These are phyloP conservation scores for Malus hybrid DNA, from an alignment of 331 rosid species.

Conservation along the genomic window DNA sequence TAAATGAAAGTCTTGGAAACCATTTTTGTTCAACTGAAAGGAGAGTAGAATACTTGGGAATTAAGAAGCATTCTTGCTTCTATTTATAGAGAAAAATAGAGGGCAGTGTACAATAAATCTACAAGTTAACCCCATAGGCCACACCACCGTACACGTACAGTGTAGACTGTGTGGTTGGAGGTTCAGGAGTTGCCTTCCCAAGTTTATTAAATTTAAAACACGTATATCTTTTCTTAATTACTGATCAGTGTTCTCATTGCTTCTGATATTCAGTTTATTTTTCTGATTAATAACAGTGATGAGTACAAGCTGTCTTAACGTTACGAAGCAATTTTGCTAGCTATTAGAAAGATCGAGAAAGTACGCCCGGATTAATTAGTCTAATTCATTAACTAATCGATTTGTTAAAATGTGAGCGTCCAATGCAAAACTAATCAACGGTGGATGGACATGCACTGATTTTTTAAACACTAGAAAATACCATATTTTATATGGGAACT, in stretches of 20 bases:
- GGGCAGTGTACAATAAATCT: background rate
- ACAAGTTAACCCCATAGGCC: background rate
- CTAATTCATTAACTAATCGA: too few relatives aligned
- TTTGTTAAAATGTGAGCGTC: too few relatives aligned
- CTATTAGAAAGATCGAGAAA: too few relatives aligned
- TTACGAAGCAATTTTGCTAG: too few relatives aligned
- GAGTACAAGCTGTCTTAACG: too few relatives aligned
- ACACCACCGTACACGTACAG: background rate
- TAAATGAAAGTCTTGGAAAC: constrained; percentile 21
- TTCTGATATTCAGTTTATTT: background rate
- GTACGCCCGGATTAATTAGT: too few relatives aligned
- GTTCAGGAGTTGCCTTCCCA: background rate
- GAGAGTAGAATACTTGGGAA: background rate
- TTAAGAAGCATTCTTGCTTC: background rate
- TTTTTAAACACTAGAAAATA: too few relatives aligned
- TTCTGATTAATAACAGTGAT: too few relatives aligned
- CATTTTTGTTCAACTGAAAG: constrained; percentile 12
- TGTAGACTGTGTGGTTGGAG: background rate
- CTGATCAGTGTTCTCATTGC: background rate
- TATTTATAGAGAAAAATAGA: constrained; percentile 8
- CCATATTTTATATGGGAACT: too few relatives aligned
- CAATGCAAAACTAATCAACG: too few relatives aligned
- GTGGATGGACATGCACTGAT: too few relatives aligned
- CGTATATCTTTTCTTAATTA: background rate
- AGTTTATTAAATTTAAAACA: background rate